These are phyloP conservation scores for Artemisia tridentata DNA, from an alignment of 129 eudicot genomes.

Conservation along the genomic window DNA sequence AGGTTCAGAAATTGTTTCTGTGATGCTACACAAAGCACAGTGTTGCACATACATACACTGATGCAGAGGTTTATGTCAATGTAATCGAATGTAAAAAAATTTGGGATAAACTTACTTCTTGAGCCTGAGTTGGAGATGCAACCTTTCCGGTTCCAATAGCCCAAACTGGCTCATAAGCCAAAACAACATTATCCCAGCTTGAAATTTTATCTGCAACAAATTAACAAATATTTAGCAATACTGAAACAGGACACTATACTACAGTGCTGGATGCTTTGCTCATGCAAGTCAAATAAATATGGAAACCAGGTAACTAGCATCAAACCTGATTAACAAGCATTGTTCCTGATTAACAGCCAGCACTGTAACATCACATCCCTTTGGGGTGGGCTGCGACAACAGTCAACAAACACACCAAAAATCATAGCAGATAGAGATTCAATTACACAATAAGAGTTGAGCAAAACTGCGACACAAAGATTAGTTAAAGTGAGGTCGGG, in stretches of 20 bases:
- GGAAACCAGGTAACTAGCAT: neutral
- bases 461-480: no score
- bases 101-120: slow-evolving; percentile 64
- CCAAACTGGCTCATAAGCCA: slow-evolving; percentile 99
- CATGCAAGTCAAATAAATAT: neutral
- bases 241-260: neutral
- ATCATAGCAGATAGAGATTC: no score
- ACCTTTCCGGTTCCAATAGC: slow-evolving; percentile 99
- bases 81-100: neutral
- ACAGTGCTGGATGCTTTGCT: neutral
- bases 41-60: neutral
- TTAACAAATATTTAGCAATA: neutral
- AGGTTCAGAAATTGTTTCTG: neutral
- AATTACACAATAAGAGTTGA: no score
- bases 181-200: slow-evolving; percentile 79
- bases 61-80: neutral
- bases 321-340: no score
- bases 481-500: no score
- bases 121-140: slow-evolving; percentile 95
- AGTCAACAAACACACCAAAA: no score
- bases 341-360: no score
- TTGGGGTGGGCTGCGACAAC: no score
- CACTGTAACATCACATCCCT: no score
- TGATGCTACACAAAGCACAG: no score
- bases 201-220: slow-evolving; percentile 56